phyloP scores from a whole-genome alignment of 495 filamentous ascomycete species.

The Melanomma pulvis-pyrius region DNA sequence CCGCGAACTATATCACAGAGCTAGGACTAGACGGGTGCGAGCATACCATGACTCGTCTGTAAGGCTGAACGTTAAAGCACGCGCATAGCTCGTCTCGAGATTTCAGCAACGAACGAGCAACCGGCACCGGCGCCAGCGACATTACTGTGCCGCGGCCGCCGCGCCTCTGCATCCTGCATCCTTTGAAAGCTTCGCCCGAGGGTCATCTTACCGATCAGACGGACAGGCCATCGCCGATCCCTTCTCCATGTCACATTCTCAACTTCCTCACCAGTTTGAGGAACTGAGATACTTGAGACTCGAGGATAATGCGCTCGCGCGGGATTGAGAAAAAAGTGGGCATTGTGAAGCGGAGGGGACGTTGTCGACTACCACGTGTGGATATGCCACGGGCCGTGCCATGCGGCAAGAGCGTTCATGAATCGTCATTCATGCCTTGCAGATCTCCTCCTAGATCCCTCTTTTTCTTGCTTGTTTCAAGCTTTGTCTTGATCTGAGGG shows the following conservation, averaged over 20 bases:
- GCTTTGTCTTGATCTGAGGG: too few relatives aligned
- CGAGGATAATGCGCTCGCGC: too few relatives aligned
- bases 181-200: too few relatives aligned
- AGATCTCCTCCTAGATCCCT: neutral
- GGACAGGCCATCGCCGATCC: too few relatives aligned
- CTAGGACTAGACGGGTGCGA: neutral
- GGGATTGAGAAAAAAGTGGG: neutral
- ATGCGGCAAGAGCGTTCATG: neutral
- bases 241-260: too few relatives aligned
- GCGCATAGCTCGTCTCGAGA: neutral
- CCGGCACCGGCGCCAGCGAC: too few relatives aligned
- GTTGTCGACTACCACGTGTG: neutral
- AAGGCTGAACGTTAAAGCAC: neutral
- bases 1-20: neutral
- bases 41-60: neutral
- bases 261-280: too few relatives aligned
- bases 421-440: slow-evolving; percentile 1
- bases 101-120: too few relatives aligned
- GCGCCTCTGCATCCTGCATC: too few relatives aligned
- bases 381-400: slow-evolving; percentile 3
- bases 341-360: neutral
- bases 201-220: too few relatives aligned
- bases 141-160: neutral
- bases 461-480: neutral
- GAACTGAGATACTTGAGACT: too few relatives aligned